phyloP scores from a whole-genome alignment of 106 monocot species.

The Phalaenopsis aphrodite region DNA sequence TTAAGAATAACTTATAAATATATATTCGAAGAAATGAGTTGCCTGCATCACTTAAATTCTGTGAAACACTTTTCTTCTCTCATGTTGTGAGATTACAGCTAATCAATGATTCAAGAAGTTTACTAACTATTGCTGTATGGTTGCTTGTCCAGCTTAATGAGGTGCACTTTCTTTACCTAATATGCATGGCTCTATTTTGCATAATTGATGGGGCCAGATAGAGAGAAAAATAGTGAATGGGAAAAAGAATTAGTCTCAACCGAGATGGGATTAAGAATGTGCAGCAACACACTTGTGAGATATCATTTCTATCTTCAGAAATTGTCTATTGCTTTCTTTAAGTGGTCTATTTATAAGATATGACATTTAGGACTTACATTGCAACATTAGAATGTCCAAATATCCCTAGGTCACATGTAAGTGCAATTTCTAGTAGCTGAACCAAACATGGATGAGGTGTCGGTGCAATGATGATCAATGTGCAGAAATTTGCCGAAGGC shows the following conservation, averaged over 20 bases:
- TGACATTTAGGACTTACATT: background rate
- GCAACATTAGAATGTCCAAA: background rate
- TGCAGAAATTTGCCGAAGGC: no score
- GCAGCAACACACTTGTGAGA: background rate
- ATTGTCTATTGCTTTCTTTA: background rate
- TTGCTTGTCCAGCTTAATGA: background rate
- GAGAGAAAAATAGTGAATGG: background rate
- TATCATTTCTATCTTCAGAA: background rate
- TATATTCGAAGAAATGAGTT: no score
- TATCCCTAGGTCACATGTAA: background rate
- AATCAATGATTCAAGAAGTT: background rate
- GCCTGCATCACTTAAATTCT: background rate
- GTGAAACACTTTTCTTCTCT: background rate
- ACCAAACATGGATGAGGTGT: no score
- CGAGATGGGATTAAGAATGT: background rate
- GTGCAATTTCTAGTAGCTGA: background rate
- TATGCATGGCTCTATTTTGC: background rate
- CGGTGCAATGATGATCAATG: no score
- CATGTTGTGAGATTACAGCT: background rate
- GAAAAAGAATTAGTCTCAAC: background rate
- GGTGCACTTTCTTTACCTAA: background rate
- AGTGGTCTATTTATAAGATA: background rate
- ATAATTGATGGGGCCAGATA: background rate
- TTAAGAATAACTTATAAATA: no score
- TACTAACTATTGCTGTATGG: background rate